Evolutionary conservation across 192 early-diverging fungal genomes (phyloP).

Genomic region (Powellomyces hirtus): DNA sequence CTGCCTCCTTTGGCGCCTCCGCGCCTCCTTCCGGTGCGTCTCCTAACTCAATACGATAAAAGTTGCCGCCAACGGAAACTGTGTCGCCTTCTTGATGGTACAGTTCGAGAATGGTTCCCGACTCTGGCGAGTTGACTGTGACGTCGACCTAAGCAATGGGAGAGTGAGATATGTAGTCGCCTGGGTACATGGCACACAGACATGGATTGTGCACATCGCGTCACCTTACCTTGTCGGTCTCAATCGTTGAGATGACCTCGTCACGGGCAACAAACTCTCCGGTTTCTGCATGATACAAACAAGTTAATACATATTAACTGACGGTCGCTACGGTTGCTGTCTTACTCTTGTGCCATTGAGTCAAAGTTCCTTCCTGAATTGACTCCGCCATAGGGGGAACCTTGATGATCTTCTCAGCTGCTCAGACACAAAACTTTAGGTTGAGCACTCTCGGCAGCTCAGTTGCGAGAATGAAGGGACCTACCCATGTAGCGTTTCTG

Average conservation of each 20-base stretch:
- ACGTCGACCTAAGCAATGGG: conserved; percentile 98
- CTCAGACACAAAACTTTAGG: not conserved
- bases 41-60: conserved; percentile 86
- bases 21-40: conserved; percentile 55
- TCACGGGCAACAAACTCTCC: conserved; percentile 94
- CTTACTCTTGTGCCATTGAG: conserved; percentile 93
- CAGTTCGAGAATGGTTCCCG: conserved; percentile 81
- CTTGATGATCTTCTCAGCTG: conserved; percentile 84
- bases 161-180: not conserved
- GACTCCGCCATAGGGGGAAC: conserved; percentile 97
- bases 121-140: conserved; percentile 93
- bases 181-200: not conserved
- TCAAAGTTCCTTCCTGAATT: conserved; percentile 95
- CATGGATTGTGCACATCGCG: no score
- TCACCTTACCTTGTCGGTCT: conserved; percentile 93
- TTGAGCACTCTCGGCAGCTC: not conserved
- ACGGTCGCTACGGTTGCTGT: not conserved
- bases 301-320: not conserved
- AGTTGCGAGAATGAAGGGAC: not conserved
- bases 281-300: conserved; percentile 60
- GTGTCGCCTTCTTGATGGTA: conserved; percentile 86
- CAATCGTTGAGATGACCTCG: conserved; percentile 95
- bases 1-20: conserved; percentile 12
- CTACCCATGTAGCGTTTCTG: conserved; percentile 32
- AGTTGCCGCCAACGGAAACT: conserved; percentile 85